A percentile compares a stretch with the other conserved stretches of the same genome.
Conservation (phyloP, 2,329 filamentous ascomycete genomes). For the Ustulina deusta region DNA sequence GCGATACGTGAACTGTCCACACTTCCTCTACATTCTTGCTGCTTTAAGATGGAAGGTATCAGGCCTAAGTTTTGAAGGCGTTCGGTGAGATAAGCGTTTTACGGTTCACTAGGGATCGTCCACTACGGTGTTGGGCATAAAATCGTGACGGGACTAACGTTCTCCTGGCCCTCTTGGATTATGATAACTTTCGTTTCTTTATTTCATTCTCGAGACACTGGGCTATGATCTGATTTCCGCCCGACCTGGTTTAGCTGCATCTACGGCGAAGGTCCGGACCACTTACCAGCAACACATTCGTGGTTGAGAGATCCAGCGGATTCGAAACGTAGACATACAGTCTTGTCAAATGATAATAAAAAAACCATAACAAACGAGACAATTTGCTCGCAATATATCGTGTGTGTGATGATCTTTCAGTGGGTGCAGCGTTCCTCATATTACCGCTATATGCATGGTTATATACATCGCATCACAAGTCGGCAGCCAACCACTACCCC, state of each 20-base stretch:
- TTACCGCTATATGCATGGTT: background rate
- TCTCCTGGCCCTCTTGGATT: slow-evolving; percentile 16
- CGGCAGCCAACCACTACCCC: background rate
- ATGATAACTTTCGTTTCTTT: slow-evolving; percentile 14
- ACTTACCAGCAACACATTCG: slow-evolving; percentile 35
- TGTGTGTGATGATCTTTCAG: background rate
- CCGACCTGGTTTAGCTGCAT: slow-evolving; percentile 21
- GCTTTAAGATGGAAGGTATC: slow-evolving; percentile 5
- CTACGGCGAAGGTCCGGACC: slow-evolving; percentile 7
- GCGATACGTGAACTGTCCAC: slow-evolving; percentile 27
- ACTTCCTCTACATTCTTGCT: background rate
- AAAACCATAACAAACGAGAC: background rate
- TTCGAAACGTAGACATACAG: slow-evolving; percentile 23
- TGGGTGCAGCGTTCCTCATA: background rate
- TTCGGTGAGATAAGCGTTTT: slow-evolving; percentile 18
- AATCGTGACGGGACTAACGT: background rate
- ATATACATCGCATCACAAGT: background rate
- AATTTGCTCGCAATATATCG: slow-evolving; percentile 2
- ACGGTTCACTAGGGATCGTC: slow-evolving; percentile 12
- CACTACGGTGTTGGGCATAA: slow-evolving; percentile 20
- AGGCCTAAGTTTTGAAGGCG: background rate
- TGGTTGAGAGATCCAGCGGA: slow-evolving; percentile 17
- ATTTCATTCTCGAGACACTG: slow-evolving; percentile 37
- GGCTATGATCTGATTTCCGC: slow-evolving; percentile 27
- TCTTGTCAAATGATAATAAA: slow-evolving; percentile 21